Evolutionary conservation across 305 asterid species (phyloP), one percentile per base, ranked within the genome.

Genomic region (Rubia balearica): DNA sequence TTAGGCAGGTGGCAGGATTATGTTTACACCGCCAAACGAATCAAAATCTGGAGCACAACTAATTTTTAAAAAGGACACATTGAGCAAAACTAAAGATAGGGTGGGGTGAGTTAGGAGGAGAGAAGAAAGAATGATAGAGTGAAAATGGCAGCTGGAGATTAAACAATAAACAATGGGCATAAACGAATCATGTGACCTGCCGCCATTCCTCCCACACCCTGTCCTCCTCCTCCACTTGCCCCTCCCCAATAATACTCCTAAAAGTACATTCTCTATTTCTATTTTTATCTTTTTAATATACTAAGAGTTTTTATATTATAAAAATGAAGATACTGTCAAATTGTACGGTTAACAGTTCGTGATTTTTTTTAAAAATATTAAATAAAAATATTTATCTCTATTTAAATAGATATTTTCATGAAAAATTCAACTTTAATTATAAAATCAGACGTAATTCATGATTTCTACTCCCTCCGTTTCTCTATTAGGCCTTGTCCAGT

Each of bases 161-260:
- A 6, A 36, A 2, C 48, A 24, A 57, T 68, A 77, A 77, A 65
- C 59, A 30, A 71, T 17, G 27, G 56, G 60, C 61, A 30, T 30
- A 65, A 59, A 70, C 71, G 69, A 79, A 77, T 79, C 84, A 80
- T 72, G 85, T 79, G 83, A 78, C 64, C 22, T 74, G 83, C 83
- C 82, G 75, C 77, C 71, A 64, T 64, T 79, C 77, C 49, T 14
- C 69, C 68, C 68, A 74, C 87, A 83, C 67, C 78, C 80, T 80
- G 78, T 76, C 53, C 24, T 7, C 16, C 45, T 40, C 16, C 40
- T n/a, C 57, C 21, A 51, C 41, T 61, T 61, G 41, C 65, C 41
- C 16, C 38, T 17, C 42, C 13, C 40, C 42, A 56, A 16, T 16
- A 51, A 17, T 12, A 17, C 36, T 59, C 64, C 64, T n/a, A n/a